Conservation (phyloP, 176 grass and related monocot species). For the Oryza rufipogon region DNA sequence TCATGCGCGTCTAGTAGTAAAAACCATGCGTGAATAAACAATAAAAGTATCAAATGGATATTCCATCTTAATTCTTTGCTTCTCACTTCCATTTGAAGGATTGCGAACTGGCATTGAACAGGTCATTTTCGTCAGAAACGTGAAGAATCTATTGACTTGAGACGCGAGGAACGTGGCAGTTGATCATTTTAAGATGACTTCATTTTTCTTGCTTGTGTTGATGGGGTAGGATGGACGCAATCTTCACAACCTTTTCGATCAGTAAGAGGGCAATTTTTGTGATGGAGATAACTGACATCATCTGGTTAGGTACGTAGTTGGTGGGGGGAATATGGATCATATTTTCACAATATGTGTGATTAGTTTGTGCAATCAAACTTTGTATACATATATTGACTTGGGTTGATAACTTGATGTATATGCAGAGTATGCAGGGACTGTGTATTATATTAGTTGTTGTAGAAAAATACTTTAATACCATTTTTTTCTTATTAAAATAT, state of each 20-base stretch:
- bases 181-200: not conserved
- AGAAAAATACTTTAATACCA: no score
- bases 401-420: not conserved
- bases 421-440: not conserved
- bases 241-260: not conserved
- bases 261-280: not conserved
- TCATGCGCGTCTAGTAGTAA: not conserved
- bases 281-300: not conserved
- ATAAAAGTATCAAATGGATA: not conserved
- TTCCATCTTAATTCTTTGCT: not conserved
- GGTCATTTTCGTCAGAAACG: conserved; percentile 22
- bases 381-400: not conserved
- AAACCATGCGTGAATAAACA: not conserved
- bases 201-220: not conserved
- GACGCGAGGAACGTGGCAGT: not conserved
- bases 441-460: no score
- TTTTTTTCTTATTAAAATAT: no score
- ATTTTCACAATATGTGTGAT: not conserved
- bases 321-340: not conserved
- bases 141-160: conserved; percentile 11
- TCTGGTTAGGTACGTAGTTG: not conserved
- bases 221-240: not conserved
- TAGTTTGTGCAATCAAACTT: not conserved
- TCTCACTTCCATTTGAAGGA: not conserved
- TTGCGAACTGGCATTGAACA: not conserved